Percentiles rank a stretch among this genome's conserved stretches.
Conservation (phyloP, 768 basidiomycete genomes). For the Hysterangium stoloniferum region DNA sequence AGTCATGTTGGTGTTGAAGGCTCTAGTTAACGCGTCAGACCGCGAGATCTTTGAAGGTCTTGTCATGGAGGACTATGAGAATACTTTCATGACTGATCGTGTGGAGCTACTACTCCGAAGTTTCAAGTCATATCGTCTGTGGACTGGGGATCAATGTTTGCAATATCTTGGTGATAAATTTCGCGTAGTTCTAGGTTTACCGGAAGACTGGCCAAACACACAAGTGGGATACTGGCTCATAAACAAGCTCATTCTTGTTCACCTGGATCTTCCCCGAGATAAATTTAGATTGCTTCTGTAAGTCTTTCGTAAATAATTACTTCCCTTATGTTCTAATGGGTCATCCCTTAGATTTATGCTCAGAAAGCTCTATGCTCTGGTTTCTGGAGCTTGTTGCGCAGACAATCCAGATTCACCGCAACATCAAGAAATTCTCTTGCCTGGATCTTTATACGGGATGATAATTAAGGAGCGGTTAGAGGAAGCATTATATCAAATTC, state of each 20-base stretch:
- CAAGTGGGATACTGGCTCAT: conserved; percentile 78
- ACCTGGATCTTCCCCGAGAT: conserved; percentile 78
- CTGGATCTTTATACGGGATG: conserved; percentile 89
- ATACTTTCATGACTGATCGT: conserved; percentile 96
- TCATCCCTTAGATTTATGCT: conserved; percentile 79
- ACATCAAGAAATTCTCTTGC: conserved; percentile 94
- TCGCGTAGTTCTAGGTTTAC: conserved; percentile 80
- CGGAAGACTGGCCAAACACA: conserved; percentile 88
- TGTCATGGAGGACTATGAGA: conserved; percentile 93
- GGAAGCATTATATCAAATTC: conserved; percentile 71
- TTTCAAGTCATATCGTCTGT: conserved; percentile 87
- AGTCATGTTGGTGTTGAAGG: conserved; percentile 93
- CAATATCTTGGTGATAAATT: conserved; percentile 97
- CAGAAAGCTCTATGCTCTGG: conserved; percentile 86
- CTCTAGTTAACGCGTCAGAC: conserved; percentile 84
- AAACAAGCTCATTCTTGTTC: conserved; percentile 82
- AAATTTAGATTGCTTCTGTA: conserved; percentile 94
- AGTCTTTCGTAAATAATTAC: conserved; percentile 26
- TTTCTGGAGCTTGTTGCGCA: conserved; percentile 81
- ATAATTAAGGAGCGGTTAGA: conserved; percentile 97
- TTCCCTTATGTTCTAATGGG: conserved; percentile 8
- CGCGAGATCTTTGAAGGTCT: conserved; percentile 95
- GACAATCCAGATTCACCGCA: conserved; percentile 99
- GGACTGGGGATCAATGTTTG: conserved; percentile 84
- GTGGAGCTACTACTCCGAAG: conserved; percentile 90